These are phyloP conservation scores for Dissophora ornata DNA, from an alignment of 192 early-diverging fungal genomes.

Conservation along the genomic window DNA sequence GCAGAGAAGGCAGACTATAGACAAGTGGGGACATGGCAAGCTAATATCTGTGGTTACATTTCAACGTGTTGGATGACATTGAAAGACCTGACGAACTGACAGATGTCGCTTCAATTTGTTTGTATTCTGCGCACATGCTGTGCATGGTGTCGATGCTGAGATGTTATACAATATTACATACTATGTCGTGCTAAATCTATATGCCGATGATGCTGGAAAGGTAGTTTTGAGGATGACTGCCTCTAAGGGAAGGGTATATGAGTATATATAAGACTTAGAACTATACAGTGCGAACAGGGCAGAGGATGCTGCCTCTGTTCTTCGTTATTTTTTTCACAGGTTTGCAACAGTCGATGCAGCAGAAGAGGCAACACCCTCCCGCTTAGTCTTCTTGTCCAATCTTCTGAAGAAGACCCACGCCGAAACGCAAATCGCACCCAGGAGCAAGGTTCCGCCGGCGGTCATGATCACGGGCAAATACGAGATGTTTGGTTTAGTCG, in stretches of 20 bases:
- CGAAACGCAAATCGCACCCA: slow-evolving; percentile 36
- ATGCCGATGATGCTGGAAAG: no score
- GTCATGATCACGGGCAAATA: slow-evolving; percentile 53
- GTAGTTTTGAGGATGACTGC: no score
- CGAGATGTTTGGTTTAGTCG: slow-evolving; percentile 37
- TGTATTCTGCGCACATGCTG: no score
- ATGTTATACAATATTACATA: no score
- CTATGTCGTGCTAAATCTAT: neutral
- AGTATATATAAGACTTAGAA: neutral
- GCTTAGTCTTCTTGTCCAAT: slow-evolving; percentile 37
- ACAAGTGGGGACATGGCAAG: no score
- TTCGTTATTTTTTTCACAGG: neutral
- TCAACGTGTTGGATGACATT: neutral
- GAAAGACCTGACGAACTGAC: neutral
- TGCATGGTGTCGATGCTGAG: no score
- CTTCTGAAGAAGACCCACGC: slow-evolving; percentile 42
- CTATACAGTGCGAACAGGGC: neutral
- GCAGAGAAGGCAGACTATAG: no score
- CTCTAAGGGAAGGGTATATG: neutral
- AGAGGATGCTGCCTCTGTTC: neutral
- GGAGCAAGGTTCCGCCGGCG: slow-evolving; percentile 23
- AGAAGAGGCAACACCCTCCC: slow-evolving; percentile 4
- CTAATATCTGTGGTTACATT: no score
- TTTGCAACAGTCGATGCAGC: slow-evolving; percentile 10
- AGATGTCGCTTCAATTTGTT: no score